Evolutionary conservation across 2,329 filamentous ascomycete genomes (phyloP), one percentile per base, ranked within the genome.

Genomic region (Fusarium sp.): DNA sequence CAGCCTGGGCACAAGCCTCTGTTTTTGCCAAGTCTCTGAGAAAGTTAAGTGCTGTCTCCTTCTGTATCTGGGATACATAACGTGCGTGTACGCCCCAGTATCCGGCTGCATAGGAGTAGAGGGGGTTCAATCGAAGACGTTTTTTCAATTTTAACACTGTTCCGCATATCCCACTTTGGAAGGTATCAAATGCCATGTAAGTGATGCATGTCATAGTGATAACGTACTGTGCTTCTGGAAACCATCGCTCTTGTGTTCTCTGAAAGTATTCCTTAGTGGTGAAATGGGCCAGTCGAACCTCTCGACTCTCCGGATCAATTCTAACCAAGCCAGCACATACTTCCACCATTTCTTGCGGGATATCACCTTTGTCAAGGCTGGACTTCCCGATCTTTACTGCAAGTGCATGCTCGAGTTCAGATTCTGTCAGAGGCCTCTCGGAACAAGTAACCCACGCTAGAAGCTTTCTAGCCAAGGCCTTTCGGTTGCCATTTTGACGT

Each of bases 181-280:
- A 54, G 6, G 12, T 20, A 16, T 9, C 43, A 2, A 54, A 54
- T 12, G 9, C 25, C 12, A 54, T 4, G 12, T 54, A 54, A 2
- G 51, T 54, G 9, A 54, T 27, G 13, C 51, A 54, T 10, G n/a
- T 12, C 30, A 13, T 46, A 2, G 53, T 3, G 2, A 46, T 38
- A 8, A 9, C 5, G 18, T 11, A 9, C 3, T n/a, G n/a, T 20
- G 40, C 3, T 3, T 45, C 2, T 5, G 4, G 40, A 12, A 55
- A 32, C 41, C 52, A 55, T 2, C 3, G 27, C 10, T 27, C 8
- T 16, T 6, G 16, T 10, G 52, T 34, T 20, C n/a, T 25, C 15
- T 47, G 6, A 2, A 85, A 77, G 67, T 83, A 86, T 44, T 84
- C 79, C 41, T 84, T 79, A 0, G 81, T 76, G 0, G 83, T 84